Base-by-base conservation (phyloP, 495 filamentous ascomycete species). In the Daldinia grandis region DNA sequence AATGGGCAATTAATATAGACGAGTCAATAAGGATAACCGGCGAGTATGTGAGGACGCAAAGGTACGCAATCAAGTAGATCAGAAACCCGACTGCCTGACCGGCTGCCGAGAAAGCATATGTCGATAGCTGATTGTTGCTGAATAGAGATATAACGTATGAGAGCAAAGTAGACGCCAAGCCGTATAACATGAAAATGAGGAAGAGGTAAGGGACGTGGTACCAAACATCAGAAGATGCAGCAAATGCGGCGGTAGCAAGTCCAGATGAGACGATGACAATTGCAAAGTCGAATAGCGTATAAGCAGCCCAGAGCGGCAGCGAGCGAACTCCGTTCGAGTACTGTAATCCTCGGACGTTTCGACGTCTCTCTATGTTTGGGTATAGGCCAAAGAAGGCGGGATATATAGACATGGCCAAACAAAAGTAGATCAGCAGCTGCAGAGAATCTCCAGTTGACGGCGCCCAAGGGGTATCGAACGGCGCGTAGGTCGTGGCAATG, bases 311-410 rank as follows among this genome's bases (percentile, higher is more conserved):
- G 9, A 95, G 80, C 3, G 91, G 90, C 2, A 92, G 72, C 0
- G 86, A 85, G 37, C 89, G 82, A 10, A 93, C 92, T 57, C 92
- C 92, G 74, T 95, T 96, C 53, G 91, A 93, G 79, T 95, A 97
- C 73, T 97, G 90, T 47, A 97, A 80, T 14, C 91, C 90, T 33
- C 94, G 84, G 31, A 97, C 91, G 58, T 93, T 90, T 8, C 89
- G 79, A 10, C 92, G 81, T 10, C 93, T 85, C 76, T 97, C 93
- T 4, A 91, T 76, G 3, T 92, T 95, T 25, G 92, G 92, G 78
- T 97, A 97, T 17, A 97, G 84, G 1, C 90, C 88, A 72, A 95
- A 96, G 81, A 97, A 93, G 27, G 88, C 92, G 5, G 93, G 93
- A 75, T 89, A 95, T 0, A 88, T 88, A 17, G 86, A 83, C 82